A percentile compares a stretch with the other conserved stretches of the same genome.
phyloP scores from a whole-genome alignment of 2,329 filamentous ascomycete species.

The Septoria petroselini region DNA sequence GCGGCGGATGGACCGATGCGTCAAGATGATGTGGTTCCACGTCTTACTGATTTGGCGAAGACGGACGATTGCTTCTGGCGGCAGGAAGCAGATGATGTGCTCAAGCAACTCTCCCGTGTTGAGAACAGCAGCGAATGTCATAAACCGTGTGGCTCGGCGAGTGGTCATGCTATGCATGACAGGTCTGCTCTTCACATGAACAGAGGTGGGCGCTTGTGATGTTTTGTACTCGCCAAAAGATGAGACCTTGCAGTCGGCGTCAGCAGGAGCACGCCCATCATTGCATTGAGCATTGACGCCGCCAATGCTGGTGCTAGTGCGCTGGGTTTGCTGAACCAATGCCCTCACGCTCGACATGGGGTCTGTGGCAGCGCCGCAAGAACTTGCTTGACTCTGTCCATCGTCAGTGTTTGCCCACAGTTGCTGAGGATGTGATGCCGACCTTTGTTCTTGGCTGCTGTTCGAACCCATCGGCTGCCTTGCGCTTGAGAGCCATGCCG shows the following conservation, averaged over 20 bases:
- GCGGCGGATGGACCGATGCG: neutral
- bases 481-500: neutral
- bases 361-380: neutral
- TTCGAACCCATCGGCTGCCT: neutral
- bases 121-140: slow-evolving; percentile 16
- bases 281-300: too few species aligned
- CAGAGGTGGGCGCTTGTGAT: too few species aligned
- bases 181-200: too few species aligned
- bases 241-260: too few species aligned
- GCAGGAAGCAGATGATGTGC: slow-evolving; percentile 19
- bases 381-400: neutral
- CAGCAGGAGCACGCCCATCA: too few species aligned
- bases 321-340: neutral
- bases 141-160: slow-evolving; percentile 9
- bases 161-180: slow-evolving; percentile 14
- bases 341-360: neutral
- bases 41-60: slow-evolving; percentile 27
- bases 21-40: slow-evolving; percentile 16
- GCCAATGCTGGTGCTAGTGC: too few species aligned
- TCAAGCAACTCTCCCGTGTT: slow-evolving; percentile 26
- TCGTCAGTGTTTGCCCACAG: neutral
- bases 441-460: slow-evolving; percentile 3
- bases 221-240: too few species aligned
- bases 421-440: neutral
- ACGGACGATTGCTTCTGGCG: slow-evolving; percentile 11